These are phyloP conservation scores for Plantago ovata DNA, from an alignment of 257 asterid species.

Conservation along the genomic window DNA sequence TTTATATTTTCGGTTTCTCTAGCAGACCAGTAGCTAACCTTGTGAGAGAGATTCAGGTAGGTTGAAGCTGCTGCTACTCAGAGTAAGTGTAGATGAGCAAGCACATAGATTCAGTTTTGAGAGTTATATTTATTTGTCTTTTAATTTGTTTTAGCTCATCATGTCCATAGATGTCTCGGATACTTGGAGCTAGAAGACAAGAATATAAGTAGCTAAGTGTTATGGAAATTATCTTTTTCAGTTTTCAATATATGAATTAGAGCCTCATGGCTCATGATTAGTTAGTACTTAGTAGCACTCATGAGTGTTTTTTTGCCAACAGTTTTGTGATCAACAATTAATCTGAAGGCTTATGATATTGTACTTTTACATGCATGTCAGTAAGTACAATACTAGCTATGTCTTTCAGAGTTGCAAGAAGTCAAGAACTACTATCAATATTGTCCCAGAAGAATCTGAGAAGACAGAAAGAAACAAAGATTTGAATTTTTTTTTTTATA, in stretches of 20 bases:
- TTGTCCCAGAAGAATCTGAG: no score
- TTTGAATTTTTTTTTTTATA: not conserved
- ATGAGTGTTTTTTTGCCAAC: no score
- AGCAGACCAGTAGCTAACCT: slow-evolving; percentile 7
- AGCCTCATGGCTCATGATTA: slow-evolving; percentile 15
- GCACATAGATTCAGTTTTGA: slow-evolving; percentile 6
- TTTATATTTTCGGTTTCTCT: no score
- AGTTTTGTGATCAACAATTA: no score
- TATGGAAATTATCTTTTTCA: slow-evolving; percentile 15
- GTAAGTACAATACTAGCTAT: not conserved
- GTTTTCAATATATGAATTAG: slow-evolving; percentile 13
- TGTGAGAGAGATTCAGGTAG: slow-evolving; percentile 13
- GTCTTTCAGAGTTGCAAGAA: no score
- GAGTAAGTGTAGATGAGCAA: slow-evolving; percentile 12
- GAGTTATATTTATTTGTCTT: slow-evolving; percentile 12
- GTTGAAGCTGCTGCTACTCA: not conserved
- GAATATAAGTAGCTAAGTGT: slow-evolving; percentile 34
- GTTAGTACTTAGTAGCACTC: not conserved
- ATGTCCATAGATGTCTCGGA: slow-evolving; percentile 22
- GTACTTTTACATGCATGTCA: not conserved
- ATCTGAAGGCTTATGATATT: not conserved
- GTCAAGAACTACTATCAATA: no score
- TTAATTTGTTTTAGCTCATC: slow-evolving; percentile 18
- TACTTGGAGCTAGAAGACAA: slow-evolving; percentile 25
- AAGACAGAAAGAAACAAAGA: no score